Percentiles rank a stretch among this genome's conserved stretches.
phyloP scores from a whole-genome alignment of 306 rosid species.

The Begonia masoniana region DNA sequence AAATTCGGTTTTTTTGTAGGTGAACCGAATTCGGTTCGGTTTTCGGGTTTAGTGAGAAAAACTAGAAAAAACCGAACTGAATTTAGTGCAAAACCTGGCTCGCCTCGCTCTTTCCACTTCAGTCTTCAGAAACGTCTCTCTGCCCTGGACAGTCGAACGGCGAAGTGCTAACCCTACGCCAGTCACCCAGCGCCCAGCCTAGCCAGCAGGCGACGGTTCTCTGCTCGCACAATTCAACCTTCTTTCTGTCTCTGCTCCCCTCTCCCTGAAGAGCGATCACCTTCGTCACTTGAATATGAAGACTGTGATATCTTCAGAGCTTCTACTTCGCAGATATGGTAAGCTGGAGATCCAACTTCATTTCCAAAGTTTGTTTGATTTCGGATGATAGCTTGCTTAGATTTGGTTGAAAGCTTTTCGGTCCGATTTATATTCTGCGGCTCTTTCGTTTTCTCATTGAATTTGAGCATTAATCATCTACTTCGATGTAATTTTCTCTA shows the following conservation, averaged over 20 bases:
- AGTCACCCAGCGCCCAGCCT: too few species aligned
- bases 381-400: conserved; percentile 31
- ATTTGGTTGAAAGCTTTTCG: conserved; percentile 42
- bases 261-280: conserved; percentile 21
- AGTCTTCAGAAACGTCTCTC: too few species aligned
- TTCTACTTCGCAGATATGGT: conserved; percentile 53
- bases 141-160: too few species aligned
- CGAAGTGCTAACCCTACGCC: too few species aligned
- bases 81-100: too few species aligned
- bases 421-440: conserved; percentile 21
- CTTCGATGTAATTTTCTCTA: background rate
- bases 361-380: conserved; percentile 10
- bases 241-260: conserved; percentile 2
- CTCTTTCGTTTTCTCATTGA: conserved; percentile 4
- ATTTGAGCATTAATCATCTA: conserved; percentile 2
- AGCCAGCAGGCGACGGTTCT: too few species aligned
- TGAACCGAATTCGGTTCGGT: too few species aligned
- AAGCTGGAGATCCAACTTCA: conserved; percentile 27
- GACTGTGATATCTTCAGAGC: conserved; percentile 25
- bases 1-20: too few species aligned
- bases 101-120: too few species aligned
- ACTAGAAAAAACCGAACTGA: too few species aligned
- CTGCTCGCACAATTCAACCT: too few species aligned
- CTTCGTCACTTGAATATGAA: conserved; percentile 24
- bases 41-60: too few species aligned